These are phyloP conservation scores for Crotalaria pallida DNA, from an alignment of 306 rosid genomes.

Conservation along the genomic window DNA sequence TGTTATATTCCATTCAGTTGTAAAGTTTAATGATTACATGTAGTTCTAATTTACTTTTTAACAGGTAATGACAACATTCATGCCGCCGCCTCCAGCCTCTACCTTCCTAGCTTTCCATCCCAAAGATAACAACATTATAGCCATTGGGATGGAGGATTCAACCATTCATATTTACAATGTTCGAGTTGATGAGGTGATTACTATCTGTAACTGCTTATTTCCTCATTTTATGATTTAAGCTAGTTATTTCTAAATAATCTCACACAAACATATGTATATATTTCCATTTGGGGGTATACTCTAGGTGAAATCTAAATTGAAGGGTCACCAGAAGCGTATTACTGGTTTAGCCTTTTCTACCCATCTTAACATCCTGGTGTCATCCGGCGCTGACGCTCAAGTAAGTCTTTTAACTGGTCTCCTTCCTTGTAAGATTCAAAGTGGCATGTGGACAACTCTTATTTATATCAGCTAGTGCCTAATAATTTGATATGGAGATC, in stretches of 20 bases:
- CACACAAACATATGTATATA: background rate
- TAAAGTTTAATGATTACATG: constrained; percentile 13
- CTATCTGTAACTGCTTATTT: background rate
- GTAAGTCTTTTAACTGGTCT: constrained; percentile 37
- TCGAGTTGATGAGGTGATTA: constrained; percentile 69
- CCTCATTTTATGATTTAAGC: background rate
- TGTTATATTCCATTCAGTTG: background rate
- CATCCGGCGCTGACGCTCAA: constrained; percentile 87
- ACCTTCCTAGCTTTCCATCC: constrained; percentile 82
- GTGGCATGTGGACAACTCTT: background rate
- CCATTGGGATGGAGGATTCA: constrained; percentile 89
- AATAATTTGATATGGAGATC: background rate
- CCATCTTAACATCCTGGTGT: constrained; percentile 65
- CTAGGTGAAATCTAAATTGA: constrained; percentile 76
- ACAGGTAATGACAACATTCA: constrained; percentile 75
- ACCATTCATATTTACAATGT: constrained; percentile 74
- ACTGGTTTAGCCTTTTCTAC: constrained; percentile 85
- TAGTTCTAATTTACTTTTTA: constrained; percentile 7
- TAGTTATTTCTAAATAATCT: constrained; percentile 1
- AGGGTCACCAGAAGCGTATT: constrained; percentile 75
- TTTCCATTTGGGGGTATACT: constrained; percentile 11
- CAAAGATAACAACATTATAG: constrained; percentile 81
- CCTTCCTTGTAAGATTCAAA: constrained; percentile 10
- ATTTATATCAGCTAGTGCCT: background rate
- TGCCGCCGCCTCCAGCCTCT: constrained; percentile 79